phyloP scores from a whole-genome alignment of 495 filamentous ascomycete species.

The Neurospora terricola region DNA sequence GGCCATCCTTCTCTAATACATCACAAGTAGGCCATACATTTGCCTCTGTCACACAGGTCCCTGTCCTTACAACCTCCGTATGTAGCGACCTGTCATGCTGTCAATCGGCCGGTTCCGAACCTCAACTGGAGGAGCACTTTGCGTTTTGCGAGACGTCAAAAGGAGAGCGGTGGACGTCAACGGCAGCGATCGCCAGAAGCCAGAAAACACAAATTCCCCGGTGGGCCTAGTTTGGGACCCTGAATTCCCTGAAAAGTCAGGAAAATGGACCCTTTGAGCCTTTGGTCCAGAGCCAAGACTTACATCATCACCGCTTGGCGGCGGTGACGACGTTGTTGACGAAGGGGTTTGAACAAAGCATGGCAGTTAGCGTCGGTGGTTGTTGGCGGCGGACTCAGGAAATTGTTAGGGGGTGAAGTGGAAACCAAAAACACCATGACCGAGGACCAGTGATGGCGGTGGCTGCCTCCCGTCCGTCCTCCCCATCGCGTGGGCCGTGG shows the following conservation, averaged over 20 bases:
- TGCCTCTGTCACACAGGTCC: too few species aligned
- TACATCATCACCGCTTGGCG: neutral
- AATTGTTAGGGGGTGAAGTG: neutral
- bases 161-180: neutral
- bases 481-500: neutral
- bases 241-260: neutral
- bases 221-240: neutral
- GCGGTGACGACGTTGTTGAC: neutral
- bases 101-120: neutral
- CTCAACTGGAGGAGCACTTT: neutral
- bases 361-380: neutral
- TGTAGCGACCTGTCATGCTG: neutral
- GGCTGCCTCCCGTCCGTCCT: neutral
- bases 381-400: neutral
- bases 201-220: neutral
- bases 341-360: neutral
- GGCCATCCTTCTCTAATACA: too few species aligned
- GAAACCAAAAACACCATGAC: neutral
- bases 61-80: too few species aligned
- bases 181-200: neutral
- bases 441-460: neutral
- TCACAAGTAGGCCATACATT: too few species aligned
- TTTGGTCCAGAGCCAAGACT: neutral
- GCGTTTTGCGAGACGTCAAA: neutral
- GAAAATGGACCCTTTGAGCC: neutral